These are phyloP conservation scores for Bacidia gigantensis DNA, from an alignment of 495 filamentous ascomycete species.

Conservation along the genomic window DNA sequence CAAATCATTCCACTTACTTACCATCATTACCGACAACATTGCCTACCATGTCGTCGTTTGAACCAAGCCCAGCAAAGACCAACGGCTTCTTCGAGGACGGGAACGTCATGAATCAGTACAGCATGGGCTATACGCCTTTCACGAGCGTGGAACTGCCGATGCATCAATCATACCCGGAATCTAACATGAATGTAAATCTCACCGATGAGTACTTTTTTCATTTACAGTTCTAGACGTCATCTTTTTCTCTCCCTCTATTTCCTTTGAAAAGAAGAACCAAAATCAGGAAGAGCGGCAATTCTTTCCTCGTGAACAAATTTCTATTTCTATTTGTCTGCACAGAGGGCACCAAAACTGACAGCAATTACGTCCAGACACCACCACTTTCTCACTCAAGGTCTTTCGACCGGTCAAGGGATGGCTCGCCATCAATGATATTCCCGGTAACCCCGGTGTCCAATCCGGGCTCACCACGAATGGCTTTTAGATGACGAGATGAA, in stretches of 20 bases:
- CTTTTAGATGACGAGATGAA: conserved; percentile 3
- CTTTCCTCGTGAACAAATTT: background rate
- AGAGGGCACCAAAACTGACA: conserved; percentile 8
- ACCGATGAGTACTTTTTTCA: conserved; percentile 22
- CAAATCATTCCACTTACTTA: conserved; percentile 48
- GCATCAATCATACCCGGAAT: conserved; percentile 45
- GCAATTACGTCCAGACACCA: conserved; percentile 53
- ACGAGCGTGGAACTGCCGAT: conserved; percentile 59
- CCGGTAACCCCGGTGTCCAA: conserved; percentile 56
- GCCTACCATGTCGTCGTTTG: conserved; percentile 51
- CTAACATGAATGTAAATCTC: conserved; percentile 56
- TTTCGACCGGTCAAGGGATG: conserved; percentile 57
- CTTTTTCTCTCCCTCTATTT: conserved; percentile 7
- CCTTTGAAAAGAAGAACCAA: conserved; percentile 1
- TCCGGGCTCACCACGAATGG: conserved; percentile 45
- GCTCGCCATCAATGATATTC: conserved; percentile 47
- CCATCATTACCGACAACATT: conserved; percentile 47
- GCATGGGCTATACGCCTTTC: conserved; percentile 60
- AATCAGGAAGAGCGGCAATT: background rate
- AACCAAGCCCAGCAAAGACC: conserved; percentile 45
- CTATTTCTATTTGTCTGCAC: background rate
- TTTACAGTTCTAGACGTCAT: conserved; percentile 8
- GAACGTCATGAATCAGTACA: conserved; percentile 59
- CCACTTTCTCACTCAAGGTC: conserved; percentile 71
- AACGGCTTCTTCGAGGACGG: conserved; percentile 43